phyloP scores from a whole-genome alignment of 805 yeast genomes.

The Jamesozyma hellenica region DNA sequence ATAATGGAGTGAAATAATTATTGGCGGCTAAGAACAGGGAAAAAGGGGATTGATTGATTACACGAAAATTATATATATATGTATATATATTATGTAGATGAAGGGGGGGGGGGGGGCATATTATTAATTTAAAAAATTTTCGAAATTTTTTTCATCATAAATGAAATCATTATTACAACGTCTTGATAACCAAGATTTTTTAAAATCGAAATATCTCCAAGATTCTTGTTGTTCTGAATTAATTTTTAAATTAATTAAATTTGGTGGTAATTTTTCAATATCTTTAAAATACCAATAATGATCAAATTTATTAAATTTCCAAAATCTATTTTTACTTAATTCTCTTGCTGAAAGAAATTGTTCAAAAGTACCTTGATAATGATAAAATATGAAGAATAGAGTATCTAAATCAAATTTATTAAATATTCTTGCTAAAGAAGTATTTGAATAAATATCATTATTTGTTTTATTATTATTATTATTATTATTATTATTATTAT shows the following conservation, averaged over 20 bases:
- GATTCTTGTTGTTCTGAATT: slow-evolving; percentile 40
- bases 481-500: slow-evolving; percentile 15
- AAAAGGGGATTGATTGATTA: no score
- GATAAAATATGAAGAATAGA: slow-evolving; percentile 84
- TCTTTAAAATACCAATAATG: slow-evolving; percentile 45
- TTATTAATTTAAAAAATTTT: slow-evolving; percentile 17
- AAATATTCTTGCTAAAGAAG: slow-evolving; percentile 48
- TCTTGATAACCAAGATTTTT: slow-evolving; percentile 55
- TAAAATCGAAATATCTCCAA: slow-evolving; percentile 82
- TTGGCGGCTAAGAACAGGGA: no score
- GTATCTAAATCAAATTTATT: slow-evolving; percentile 77
- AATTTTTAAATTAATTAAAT: slow-evolving; percentile 28
- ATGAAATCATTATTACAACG: slow-evolving; percentile 31
- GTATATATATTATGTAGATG: neutral
- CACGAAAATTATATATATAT: neutral
- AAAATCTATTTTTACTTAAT: slow-evolving; percentile 58
- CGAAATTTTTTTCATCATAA: slow-evolving; percentile 41
- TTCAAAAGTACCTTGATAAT: slow-evolving; percentile 57
- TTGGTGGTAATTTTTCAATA: slow-evolving; percentile 71
- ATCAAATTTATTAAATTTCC: slow-evolving; percentile 48
- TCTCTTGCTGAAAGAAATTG: slow-evolving; percentile 76
- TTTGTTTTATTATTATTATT: neutral
- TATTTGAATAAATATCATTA: slow-evolving; percentile 25
- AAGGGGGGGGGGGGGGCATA: neutral
- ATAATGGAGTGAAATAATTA: no score